Evolutionary conservation across 2,329 filamentous ascomycete species (phyloP), one percentile per base, ranked within the genome.

Genomic region (Thielaviopsis cerberus): DNA sequence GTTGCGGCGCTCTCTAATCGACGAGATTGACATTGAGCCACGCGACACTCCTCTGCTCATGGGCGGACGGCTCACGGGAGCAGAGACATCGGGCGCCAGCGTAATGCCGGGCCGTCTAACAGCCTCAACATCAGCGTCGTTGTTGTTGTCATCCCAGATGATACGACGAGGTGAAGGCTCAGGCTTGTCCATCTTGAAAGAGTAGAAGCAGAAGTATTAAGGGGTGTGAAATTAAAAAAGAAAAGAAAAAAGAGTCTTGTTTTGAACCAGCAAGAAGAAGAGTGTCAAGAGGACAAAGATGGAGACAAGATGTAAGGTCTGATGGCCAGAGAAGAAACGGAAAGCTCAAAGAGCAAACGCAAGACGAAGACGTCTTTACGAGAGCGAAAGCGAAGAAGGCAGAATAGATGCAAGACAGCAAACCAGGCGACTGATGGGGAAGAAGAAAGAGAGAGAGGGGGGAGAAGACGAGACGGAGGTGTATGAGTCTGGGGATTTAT

Each of bases 21-120:
- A 61, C 15, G 59, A 55, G 26, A 61, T 61, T 17, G 59, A 61
- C 59, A 61, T 61, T 10, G 59, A 61, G 37, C 59, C 59, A 51
- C 59, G 59, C 23, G 59, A 61, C 4, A 58, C 53, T 7, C 25
- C 59, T 41, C 59, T 54, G 48, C 45, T 61, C 55, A 61, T 52
- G 1, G 53, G 59, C 20, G 59, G 59, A 22, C 59, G 59, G 22
- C 53, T 37, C 26, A 53, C 54, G 23, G 59, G 53, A 7, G 50
- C 54, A 51, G 54, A 22, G 4, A 48, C 54, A 48, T 56, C 54
- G 8, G 54, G 17, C 13, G 25, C 41, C 15, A 57, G 10, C 20
- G 56, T 30, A 34, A 61, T 24, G 17, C 53, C 59, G 8, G 56
- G 23, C 45, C 50, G 51, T 27, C 53, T 57, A 45, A 17, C 56